Evolutionary conservation across 768 basidiomycete species (phyloP), one percentile per base, ranked within the genome.

Genomic region (Lactarius quietus): DNA sequence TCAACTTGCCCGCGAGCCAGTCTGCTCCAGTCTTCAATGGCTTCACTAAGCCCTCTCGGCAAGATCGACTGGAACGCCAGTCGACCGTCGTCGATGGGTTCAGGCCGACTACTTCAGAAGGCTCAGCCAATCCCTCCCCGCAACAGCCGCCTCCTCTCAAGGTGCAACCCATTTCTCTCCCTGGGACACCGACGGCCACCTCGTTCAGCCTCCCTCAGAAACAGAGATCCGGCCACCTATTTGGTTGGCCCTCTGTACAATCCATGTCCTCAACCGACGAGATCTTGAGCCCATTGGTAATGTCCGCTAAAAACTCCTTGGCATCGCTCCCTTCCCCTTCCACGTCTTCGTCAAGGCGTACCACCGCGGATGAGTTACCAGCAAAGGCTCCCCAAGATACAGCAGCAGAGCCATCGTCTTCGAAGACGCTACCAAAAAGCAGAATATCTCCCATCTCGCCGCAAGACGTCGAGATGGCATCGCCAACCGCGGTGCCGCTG

Each of bases 111-210:
- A 12, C 39, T 41, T 38, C 64, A 31, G 51, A 39, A 17, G 17
- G 28, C 3, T 18, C 14, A 2, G 28, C 41, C 26, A 55, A 36
- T 29, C 14, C 41, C 26, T 43, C 67, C 6, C 62, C 55, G 18
- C 59, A 57, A 15, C 48, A 51, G 0, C 70, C 70, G 0, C 76
- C 76, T 26, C 70, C 70, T 18, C 51, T 72, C 39, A 75, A 71
- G 43, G 48, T 70, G 0, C 65, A 69, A 20, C 73, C 73, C 1
- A 59, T 76, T 10, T 66, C 73, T 9, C 68, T 77, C 4, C 76
- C 76, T 0, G 72, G 74, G 18, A 77, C 76, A 0, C 76, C 76
- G 7, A 76, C 76, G 1, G 69, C 64, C 20, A 54, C 70, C 38
- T 70, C 69, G 65, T 75, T 73, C 61, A 72, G 70, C 29, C 62